Percentiles rank a stretch among this genome's conserved stretches.
Conservation (phyloP, 768 basidiomycete species). For the Leccinum incarnatum region DNA sequence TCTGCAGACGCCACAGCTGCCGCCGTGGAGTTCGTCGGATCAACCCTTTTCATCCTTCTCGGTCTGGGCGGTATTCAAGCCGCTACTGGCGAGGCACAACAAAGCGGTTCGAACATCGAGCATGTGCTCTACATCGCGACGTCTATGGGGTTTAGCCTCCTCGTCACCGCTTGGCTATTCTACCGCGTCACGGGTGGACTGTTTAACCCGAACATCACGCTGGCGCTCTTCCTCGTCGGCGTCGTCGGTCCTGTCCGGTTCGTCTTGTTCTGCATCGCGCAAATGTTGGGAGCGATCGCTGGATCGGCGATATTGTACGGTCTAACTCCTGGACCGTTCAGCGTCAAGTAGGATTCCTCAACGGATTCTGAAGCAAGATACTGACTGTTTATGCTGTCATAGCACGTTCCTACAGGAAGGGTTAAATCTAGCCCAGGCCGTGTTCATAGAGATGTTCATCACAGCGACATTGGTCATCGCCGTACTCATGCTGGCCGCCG, state of each 20-base stretch:
- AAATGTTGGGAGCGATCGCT: constrained; percentile 57
- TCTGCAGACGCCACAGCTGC: constrained; percentile 47
- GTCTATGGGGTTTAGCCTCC: constrained; percentile 58
- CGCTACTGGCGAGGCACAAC: constrained; percentile 36
- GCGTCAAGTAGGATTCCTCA: constrained; percentile 44
- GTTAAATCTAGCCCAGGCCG: constrained; percentile 52
- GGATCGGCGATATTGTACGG: constrained; percentile 54
- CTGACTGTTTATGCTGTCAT: constrained; percentile 7
- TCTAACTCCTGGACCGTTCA: constrained; percentile 52
- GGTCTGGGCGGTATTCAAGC: constrained; percentile 66
- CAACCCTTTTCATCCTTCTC: constrained; percentile 60
- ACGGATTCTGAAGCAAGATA: constrained; percentile 8
- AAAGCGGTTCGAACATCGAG: constrained; percentile 35
- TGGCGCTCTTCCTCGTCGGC: constrained; percentile 57
- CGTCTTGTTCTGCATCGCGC: constrained; percentile 58
- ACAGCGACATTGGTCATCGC: constrained; percentile 57
- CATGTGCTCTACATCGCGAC: constrained; percentile 55
- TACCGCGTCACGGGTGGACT: constrained; percentile 62
- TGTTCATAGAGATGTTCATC: constrained; percentile 73
- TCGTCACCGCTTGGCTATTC: constrained; percentile 67
- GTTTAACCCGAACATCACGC: constrained; percentile 63
- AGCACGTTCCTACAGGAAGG: constrained; percentile 49
- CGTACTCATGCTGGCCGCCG: constrained; percentile 72
- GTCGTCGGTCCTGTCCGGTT: constrained; percentile 54
- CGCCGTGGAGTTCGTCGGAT: constrained; percentile 57